Evolutionary conservation across 2,329 filamentous ascomycete genomes (phyloP), one percentile per base, ranked within the genome.

Genomic region (Escovopsis sp.): DNA sequence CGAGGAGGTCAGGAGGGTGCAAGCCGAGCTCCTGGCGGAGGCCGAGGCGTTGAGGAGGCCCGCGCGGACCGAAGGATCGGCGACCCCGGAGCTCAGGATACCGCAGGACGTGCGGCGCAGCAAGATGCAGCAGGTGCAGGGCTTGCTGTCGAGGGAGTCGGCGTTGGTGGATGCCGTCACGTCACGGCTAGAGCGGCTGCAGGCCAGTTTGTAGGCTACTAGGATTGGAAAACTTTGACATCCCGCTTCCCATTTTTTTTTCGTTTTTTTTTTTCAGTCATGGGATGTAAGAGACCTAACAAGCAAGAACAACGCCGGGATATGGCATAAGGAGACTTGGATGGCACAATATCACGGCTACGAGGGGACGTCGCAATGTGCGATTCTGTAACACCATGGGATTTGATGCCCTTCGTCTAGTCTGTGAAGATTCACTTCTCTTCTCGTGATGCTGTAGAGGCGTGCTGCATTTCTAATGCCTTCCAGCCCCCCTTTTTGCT

Each of bases 91-190:
- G 45, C 50, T 74, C 40, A 64, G 67, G 48, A 74, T 82, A 42
- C 73, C 77, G 11, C 62, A 68, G 18, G 75, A 78, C 43, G 69
- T 82, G 45, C 68, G 77, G 45, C 73, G 69, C 59, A 71, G 67
- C 40, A 82, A 82, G 60, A 59, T 84, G 49, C 67, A 67, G 44
- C 72, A 82, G 55, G 75, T 85, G 19, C 75, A 75, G 59, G 62
- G 62, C 26, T 58, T 83, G 46, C 60, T 85, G 49, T 76, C 80
- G 44, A 65, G 80, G 26, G 80, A 85, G 60, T 73, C 73, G 38
- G 77, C 77, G 5, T 59, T 85, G 52, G 75, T 85, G 6, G 79
- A 84, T 50, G 80, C 75, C 19, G 72, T 82, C 19, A 77, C 71
- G 49, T 67, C 67, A 44, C 68, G 80, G 44, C 59, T 85, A 48